Conservation (phyloP, 805 yeast species). For the Pichia insulana region DNA sequence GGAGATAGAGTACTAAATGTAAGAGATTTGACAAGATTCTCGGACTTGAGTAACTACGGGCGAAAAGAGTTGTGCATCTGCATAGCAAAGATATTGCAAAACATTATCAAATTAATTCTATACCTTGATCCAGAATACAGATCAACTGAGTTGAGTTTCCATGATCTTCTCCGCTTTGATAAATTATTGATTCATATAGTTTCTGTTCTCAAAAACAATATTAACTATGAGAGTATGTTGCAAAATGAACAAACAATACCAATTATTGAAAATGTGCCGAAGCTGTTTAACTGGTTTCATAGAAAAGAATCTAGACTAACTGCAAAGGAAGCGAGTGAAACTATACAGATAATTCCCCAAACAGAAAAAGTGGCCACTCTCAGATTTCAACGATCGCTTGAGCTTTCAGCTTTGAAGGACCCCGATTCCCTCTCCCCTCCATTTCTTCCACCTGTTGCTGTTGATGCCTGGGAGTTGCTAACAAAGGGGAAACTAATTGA, state of each 20-base stretch:
- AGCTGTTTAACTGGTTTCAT: no score
- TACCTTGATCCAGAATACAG: slow-evolving; percentile 1
- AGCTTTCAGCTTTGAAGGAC: background rate
- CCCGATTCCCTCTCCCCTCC: background rate
- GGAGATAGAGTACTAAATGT: background rate
- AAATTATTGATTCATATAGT: background rate
- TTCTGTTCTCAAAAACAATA: background rate
- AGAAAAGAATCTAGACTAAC: no score
- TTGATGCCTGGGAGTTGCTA: background rate
- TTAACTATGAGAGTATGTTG: background rate
- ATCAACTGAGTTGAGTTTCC: slow-evolving; percentile 7
- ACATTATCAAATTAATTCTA: slow-evolving; percentile 13
- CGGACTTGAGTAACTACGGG: background rate
- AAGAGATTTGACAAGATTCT: background rate
- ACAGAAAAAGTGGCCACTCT: background rate
- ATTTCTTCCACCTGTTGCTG: background rate
- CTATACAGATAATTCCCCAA: no score
- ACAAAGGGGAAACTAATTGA: background rate
- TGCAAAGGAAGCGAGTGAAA: no score
- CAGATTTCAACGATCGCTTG: background rate
- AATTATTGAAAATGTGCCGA: no score
- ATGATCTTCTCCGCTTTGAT: slow-evolving; percentile 12
- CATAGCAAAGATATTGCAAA: slow-evolving; percentile 16
- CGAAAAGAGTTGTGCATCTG: background rate
- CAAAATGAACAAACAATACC: no score